phyloP scores from a whole-genome alignment of 106 monocot species.

The Allium cepa region DNA sequence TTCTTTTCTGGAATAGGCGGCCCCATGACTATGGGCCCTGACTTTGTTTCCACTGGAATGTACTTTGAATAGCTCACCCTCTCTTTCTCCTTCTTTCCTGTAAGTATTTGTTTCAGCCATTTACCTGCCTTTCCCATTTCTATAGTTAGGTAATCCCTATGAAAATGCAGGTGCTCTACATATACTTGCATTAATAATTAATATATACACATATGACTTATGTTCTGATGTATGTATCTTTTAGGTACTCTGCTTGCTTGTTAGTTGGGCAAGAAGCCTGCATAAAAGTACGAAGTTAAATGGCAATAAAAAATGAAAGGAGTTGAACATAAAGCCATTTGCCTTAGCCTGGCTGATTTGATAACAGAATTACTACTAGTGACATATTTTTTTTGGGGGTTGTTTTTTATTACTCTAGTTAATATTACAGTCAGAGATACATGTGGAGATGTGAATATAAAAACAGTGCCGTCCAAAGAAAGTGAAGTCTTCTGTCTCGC shows the following conservation, averaged over 20 bases:
- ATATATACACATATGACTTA: not conserved
- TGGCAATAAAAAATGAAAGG: not conserved
- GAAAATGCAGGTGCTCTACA: not conserved
- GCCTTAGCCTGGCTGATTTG: not conserved
- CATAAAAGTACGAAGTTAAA: not conserved
- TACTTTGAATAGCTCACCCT: conserved; percentile 12
- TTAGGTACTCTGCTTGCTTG: not conserved
- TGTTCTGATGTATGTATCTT: not conserved
- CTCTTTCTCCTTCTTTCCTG: conserved; percentile 30
- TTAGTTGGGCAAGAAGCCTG: not conserved
- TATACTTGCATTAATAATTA: not conserved
- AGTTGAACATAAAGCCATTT: not conserved
- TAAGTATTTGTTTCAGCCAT: conserved; percentile 44
- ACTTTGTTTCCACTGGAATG: conserved; percentile 2
- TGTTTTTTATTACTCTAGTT: too few species aligned
- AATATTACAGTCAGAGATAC: too few species aligned
- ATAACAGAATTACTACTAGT: too few species aligned
- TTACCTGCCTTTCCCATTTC: conserved; percentile 43
- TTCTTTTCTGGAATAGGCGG: conserved; percentile 34
- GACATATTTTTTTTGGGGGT: too few species aligned
- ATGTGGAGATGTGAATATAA: too few species aligned
- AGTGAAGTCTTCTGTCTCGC: too few species aligned
- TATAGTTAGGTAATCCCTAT: too few species aligned
- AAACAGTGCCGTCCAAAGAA: too few species aligned
- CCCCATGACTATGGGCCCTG: not conserved